These are phyloP conservation scores for Coprinellus aureogranulatus DNA, from an alignment of 768 basidiomycete genomes.

Conservation along the genomic window DNA sequence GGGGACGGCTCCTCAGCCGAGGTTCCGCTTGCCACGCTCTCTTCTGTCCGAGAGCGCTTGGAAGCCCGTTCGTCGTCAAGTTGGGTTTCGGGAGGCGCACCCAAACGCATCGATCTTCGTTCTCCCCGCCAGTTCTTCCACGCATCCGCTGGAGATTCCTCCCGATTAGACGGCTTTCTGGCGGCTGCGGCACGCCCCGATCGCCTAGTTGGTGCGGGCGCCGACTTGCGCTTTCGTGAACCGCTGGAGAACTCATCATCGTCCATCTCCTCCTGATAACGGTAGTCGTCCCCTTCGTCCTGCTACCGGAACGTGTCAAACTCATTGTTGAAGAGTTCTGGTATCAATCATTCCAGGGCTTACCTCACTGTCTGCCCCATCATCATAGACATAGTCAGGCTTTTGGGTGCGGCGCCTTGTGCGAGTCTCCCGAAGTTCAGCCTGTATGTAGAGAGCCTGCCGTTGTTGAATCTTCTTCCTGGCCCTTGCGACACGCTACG, in stretches of 20 bases:
- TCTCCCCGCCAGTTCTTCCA: conserved; percentile 70
- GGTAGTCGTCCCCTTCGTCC: conserved; percentile 65
- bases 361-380: conserved; percentile 65
- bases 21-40: conserved; percentile 60
- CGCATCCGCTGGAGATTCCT: conserved; percentile 46
- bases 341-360: conserved; percentile 25
- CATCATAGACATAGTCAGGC: conserved; percentile 80
- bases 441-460: conserved; percentile 63
- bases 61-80: conserved; percentile 48
- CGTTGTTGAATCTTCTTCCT: conserved; percentile 70
- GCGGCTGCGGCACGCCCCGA: conserved; percentile 50
- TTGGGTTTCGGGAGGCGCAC: conserved; percentile 49
- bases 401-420: conserved; percentile 70
- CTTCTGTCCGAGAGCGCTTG: conserved; percentile 78
- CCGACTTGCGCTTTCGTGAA: conserved; percentile 36
- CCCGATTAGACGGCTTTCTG: conserved; percentile 55
- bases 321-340: conserved; percentile 20
- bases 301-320: conserved; percentile 39
- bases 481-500: conserved; percentile 68
- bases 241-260: conserved; percentile 48
- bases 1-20: conserved; percentile 42
- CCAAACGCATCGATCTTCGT: conserved; percentile 67
- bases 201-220: conserved; percentile 43
- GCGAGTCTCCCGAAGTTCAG: conserved; percentile 76
- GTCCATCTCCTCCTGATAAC: conserved; percentile 51